Evolutionary conservation across 164 flowering plant genomes (phyloP).

Genomic region (Paratinospora sagittata): DNA sequence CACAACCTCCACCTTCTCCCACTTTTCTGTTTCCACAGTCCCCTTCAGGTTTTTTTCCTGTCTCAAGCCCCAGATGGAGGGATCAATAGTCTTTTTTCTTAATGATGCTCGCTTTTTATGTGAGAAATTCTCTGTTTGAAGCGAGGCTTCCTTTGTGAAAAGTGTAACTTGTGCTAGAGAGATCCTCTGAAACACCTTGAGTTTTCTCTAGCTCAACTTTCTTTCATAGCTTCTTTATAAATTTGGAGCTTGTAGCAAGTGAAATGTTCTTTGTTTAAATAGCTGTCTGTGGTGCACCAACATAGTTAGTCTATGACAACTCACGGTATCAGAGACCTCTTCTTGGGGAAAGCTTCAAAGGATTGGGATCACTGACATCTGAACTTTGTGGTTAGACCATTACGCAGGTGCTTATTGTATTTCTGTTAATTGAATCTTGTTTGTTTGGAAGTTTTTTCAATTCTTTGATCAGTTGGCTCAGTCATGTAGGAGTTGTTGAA

Average conservation of each 20-base stretch:
- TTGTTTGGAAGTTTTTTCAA: conserved; percentile 15
- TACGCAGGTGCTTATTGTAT: conserved; percentile 28
- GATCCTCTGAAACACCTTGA: background rate
- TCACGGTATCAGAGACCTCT: conserved; percentile 19
- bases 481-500: background rate
- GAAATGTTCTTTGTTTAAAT: too few relatives aligned
- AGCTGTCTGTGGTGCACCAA: conserved; percentile 5
- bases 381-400: conserved; percentile 15
- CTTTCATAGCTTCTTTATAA: conserved; percentile 13
- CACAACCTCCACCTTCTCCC: conserved; percentile 79
- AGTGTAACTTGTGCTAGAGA: conserved; percentile 14
- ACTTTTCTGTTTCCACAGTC: conserved; percentile 64
- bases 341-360: conserved; percentile 15
- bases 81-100: conserved; percentile 41
- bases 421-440: conserved; percentile 11
- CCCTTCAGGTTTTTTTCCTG: conserved; percentile 68
- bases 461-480: conserved; percentile 8
- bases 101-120: background rate
- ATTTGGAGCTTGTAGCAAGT: conserved; percentile 22
- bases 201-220: conserved; percentile 9
- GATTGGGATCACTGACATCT: conserved; percentile 25
- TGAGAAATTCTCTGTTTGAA: background rate
- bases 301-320: conserved; percentile 14
- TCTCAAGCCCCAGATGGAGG: conserved; percentile 87
- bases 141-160: conserved; percentile 21